phyloP scores from a whole-genome alignment of 805 yeast species.

The Barnettozyma siamensis region DNA sequence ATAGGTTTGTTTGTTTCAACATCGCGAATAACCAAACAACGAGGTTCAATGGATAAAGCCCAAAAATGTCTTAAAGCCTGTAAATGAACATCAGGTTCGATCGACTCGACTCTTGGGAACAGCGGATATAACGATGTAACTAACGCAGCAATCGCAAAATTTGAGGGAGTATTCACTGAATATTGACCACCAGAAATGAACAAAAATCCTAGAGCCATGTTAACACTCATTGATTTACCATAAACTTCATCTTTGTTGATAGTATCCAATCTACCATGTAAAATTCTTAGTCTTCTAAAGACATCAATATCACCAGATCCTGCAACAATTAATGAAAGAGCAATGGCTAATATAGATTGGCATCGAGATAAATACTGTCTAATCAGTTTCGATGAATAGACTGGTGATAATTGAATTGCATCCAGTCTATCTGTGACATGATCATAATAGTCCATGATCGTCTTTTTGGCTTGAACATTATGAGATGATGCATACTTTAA shows the following conservation, averaged over 20 bases:
- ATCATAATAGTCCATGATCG: conserved; percentile 41
- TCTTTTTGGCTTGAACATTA: conserved; percentile 45
- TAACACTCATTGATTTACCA: conserved; percentile 72
- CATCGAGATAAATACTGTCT: conserved; percentile 47
- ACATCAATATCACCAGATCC: conserved; percentile 86
- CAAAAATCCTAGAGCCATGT: conserved; percentile 79
- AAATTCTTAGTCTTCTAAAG: conserved; percentile 62
- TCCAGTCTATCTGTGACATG: conserved; percentile 10
- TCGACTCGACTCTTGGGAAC: conserved; percentile 42
- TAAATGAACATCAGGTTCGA: conserved; percentile 54
- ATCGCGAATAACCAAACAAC: conserved; percentile 77
- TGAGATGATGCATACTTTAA: conserved; percentile 71
- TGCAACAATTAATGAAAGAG: conserved; percentile 74
- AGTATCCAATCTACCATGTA: conserved; percentile 44
- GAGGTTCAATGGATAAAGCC: conserved; percentile 75
- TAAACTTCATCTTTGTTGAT: conserved; percentile 32
- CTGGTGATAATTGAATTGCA: conserved; percentile 22
- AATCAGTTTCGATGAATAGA: conserved; percentile 54
- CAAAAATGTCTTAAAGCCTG: conserved; percentile 89
- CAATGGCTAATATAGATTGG: conserved; percentile 54
- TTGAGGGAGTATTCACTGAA: conserved; percentile 56
- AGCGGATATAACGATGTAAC: conserved; percentile 75
- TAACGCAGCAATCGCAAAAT: conserved; percentile 62
- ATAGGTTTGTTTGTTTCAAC: conserved; percentile 54
- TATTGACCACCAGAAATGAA: conserved; percentile 92